Conservation (phyloP, 169 alveolate species). For the Cryptosporidium muris region DNA sequence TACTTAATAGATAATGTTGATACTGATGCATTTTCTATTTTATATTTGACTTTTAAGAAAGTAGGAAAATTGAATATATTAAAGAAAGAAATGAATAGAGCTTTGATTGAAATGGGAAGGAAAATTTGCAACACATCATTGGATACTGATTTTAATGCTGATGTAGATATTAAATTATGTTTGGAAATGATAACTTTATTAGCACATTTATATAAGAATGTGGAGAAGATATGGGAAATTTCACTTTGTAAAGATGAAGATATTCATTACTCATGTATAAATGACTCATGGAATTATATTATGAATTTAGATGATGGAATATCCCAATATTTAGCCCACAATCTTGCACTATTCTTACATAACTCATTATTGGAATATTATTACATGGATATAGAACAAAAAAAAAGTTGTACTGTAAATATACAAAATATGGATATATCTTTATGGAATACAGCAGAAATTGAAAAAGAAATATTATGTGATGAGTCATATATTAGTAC, state of each 20-base stretch:
- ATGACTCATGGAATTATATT: constrained; percentile 59
- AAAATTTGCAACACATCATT: too few species aligned
- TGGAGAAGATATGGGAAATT: constrained; percentile 34
- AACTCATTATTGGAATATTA: constrained; percentile 1
- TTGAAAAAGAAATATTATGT: not conserved
- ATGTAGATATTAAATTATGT: too few species aligned
- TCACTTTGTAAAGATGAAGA: constrained; percentile 44
- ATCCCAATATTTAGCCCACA: constrained; percentile 27
- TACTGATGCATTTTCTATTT: too few species aligned
- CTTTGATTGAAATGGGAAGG: too few species aligned
- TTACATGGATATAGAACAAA: not conserved
- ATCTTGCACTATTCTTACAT: constrained; percentile 39
- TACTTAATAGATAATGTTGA: too few species aligned
- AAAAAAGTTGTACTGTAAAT: not conserved
- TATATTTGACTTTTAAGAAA: too few species aligned
- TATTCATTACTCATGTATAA: constrained; percentile 49
- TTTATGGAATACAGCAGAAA: constrained; percentile 2
- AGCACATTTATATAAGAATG: constrained; percentile 11
- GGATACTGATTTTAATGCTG: too few species aligned
- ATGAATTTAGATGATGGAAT: constrained; percentile 16
- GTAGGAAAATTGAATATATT: too few species aligned
- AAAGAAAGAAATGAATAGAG: too few species aligned
- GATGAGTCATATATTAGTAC: not conserved
- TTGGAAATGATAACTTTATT: not conserved
- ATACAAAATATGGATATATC: constrained; percentile 22